Conservation (phyloP, 2,329 filamentous ascomycete species). For the Cordyceps fumosorosea region DNA sequence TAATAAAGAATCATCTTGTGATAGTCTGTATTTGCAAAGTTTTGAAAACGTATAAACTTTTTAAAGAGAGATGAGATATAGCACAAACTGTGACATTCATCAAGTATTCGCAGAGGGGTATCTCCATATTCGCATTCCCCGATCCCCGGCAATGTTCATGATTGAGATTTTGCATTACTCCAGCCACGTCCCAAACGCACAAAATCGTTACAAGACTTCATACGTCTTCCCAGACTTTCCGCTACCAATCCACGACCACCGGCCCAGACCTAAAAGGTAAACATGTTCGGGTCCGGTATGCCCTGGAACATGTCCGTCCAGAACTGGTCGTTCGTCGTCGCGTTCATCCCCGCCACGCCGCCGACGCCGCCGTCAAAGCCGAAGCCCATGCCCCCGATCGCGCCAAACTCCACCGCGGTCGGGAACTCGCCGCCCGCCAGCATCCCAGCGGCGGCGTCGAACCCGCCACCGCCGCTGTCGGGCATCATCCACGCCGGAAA, state of each 20-base stretch:
- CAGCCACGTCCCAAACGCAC: not conserved
- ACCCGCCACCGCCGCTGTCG: not conserved
- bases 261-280: constrained; percentile 23
- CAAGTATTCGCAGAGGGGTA: not conserved
- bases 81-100: not conserved
- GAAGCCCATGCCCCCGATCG: not conserved
- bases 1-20: no score
- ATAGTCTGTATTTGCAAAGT: no score
- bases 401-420: constrained; percentile 1
- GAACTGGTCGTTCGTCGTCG: constrained; percentile 33
- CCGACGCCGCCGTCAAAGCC: constrained; percentile 12
- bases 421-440: not conserved
- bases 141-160: not conserved
- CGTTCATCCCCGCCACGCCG: constrained; percentile 1
- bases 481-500: constrained; percentile 10
- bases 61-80: no score
- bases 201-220: not conserved
- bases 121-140: not conserved
- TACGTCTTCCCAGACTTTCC: not conserved
- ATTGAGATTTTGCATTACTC: not conserved
- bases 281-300: constrained; percentile 27
- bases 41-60: no score
- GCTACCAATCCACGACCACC: not conserved
- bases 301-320: constrained; percentile 31
- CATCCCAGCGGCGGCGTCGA: not conserved